Evolutionary conservation across 2,329 filamentous ascomycete species (phyloP).

Genomic region (Decorospora gaudefroyi): DNA sequence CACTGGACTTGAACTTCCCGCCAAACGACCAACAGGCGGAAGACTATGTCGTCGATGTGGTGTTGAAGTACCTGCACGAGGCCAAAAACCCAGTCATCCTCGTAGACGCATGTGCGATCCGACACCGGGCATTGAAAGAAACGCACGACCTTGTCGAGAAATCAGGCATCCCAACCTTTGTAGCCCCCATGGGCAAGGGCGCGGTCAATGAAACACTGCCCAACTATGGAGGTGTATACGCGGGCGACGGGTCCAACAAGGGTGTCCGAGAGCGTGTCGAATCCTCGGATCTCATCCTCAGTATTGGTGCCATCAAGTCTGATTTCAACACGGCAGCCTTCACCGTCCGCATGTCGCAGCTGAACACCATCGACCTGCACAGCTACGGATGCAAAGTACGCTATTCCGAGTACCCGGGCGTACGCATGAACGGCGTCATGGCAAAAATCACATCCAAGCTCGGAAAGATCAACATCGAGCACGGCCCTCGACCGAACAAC

Average conservation of each 20-base stretch:
- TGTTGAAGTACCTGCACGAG: conserved; percentile 71
- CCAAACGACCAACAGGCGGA: conserved; percentile 72
- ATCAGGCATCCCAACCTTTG: conserved; percentile 77
- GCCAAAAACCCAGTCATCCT: conserved; percentile 78
- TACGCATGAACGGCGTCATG: conserved; percentile 78
- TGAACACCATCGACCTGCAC: conserved; percentile 81
- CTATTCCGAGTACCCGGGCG: conserved; percentile 76
- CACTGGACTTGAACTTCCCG: conserved; percentile 68
- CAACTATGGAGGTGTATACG: conserved; percentile 84
- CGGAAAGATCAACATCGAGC: conserved; percentile 60
- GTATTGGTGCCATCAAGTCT: conserved; percentile 70
- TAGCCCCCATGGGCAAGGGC: conserved; percentile 89
- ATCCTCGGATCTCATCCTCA: conserved; percentile 70
- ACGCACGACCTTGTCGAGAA: conserved; percentile 73
- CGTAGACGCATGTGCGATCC: conserved; percentile 80
- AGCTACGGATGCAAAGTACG: conserved; percentile 72
- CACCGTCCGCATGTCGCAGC: conserved; percentile 74
- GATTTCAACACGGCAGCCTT: conserved; percentile 86
- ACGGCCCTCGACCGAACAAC: conserved; percentile 60
- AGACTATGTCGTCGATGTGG: conserved; percentile 79
- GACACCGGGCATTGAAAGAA: conserved; percentile 73
- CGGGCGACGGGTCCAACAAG: conserved; percentile 72
- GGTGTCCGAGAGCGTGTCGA: conserved; percentile 68
- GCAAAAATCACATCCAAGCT: conserved; percentile 67
- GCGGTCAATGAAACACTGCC: conserved; percentile 75